Base-by-base conservation (phyloP, 2,329 filamentous ascomycete genomes). In the Tolypocladium amazonense region DNA sequence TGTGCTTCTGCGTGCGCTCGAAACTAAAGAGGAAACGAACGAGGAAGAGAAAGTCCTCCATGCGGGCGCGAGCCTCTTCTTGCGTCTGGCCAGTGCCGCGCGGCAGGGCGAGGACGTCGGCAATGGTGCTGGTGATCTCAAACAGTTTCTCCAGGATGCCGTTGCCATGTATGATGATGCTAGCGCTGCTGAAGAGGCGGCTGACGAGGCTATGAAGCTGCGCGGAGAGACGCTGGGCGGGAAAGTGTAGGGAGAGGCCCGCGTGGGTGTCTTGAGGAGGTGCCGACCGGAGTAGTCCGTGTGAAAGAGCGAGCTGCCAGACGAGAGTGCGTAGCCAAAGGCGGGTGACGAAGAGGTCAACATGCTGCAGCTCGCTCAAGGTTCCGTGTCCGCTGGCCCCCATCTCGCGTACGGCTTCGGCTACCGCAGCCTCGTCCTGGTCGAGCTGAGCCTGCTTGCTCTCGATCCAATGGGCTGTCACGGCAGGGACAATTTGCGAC, bases 101-200 rank as follows among this genome's bases (percentile, higher is more conserved):
- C 0, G 79, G 78, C 18, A 83, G 71, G 53, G 81, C 79, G 27
- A 84, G 74, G 2, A 85, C 82, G 63, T 85, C 82, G 11, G 81
- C 81, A 54, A 85, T 81, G 2, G 81, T 84, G 66, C 81, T 82
- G 0, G 81, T 80, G 62, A 85, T 82, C 65, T 85, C 82, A 59
- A 85, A 83, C 5, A 85, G 72, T 66, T 85, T 85, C 62, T 82
- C 78, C 58, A 84, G 72, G 59, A 85, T 81, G 27, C 79, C 79
- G 43, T 75, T 80, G 9, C 82, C 82, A 63, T 85, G 81, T 5
- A 81, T 78, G 35, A 77, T 77, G 60, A 85, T 78, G 58, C 77
- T 78, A 43, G 71, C 69, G 23, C 72, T 68, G 60, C 68, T 75
- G 6, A 69, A 67, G 1, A 76, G 64, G 2, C 69, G 69, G 53